Base-by-base conservation (phyloP, 2,329 filamentous ascomycete species). In the Aspergillus sp. region DNA sequence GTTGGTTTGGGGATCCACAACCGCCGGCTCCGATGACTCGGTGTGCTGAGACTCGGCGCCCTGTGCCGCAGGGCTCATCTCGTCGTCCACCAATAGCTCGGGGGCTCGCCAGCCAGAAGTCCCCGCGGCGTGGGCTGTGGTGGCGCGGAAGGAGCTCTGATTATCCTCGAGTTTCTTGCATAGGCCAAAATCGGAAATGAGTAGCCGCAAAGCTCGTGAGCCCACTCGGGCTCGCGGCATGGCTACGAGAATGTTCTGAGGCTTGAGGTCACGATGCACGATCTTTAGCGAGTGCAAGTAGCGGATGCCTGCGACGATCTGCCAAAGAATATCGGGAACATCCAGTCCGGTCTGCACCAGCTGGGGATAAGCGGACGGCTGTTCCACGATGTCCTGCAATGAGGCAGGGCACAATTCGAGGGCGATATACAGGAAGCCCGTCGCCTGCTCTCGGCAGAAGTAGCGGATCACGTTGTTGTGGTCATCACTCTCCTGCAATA, bases 391-490 rank as follows among this genome's bases (percentile, higher is more conserved):
- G 48, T 98, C 91, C 36, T 88, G 89, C 15, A 98, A 68, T 24
- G 89, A 96, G 3, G 89, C 89, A 24, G 89, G 86, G 51, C 91
- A 98, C 4, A 93, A 74, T 60, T 98, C 91, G 14, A 98, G 67
- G 0, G 89, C 91, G 49, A 98, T 98, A 58, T 98, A 98, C 24
- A 96, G 71, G 59, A 98, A 98, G 12, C 84, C 83, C 22, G 83
- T 76, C 8, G 86, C 85, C 48, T 83, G 80, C 49, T 94, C 84
- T 49, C 94, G 88, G 30, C 88, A 86, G 52, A 86, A 95, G 55
- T 98, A 98, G 24, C 89, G 85, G 43, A 98, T 93, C 26, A 98
- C 89, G 56, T 98, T 96, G 8, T 82, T 80, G 51, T 98, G 91
- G 49, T 95, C 84, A 47, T 98, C 91, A 51, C 88, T 95, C 57